These are phyloP conservation scores for Penicillium sp. DNA, from an alignment of 2,329 filamentous ascomycete genomes.

Conservation along the genomic window DNA sequence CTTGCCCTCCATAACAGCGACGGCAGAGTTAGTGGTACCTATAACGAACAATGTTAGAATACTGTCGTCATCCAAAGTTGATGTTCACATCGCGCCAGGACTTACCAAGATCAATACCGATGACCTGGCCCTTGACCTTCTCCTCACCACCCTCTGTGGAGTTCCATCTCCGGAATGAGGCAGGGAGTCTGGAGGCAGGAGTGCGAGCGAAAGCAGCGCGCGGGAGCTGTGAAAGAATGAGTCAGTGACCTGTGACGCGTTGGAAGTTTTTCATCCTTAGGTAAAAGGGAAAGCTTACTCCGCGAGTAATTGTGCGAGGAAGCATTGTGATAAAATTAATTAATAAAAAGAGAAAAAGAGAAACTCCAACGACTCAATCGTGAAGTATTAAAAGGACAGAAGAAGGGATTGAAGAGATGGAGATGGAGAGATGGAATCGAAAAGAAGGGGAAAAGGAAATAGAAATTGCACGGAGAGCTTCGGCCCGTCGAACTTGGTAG, in stretches of 20 bases:
- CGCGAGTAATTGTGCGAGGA: conserved; percentile 62
- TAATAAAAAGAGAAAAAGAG: conserved; percentile 30
- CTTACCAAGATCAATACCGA: too few species aligned
- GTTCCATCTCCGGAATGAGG: conserved; percentile 55
- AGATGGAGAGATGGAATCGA: conserved; percentile 15
- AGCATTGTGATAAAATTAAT: conserved; percentile 52
- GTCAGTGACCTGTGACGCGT: conserved; percentile 21
- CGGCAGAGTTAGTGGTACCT: too few species aligned
- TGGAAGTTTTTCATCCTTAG: conserved; percentile 2
- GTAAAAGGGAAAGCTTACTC: conserved; percentile 48
- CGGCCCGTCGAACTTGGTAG: conserved; percentile 34
- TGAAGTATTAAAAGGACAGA: conserved; percentile 19
- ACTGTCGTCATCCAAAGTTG: not conserved
- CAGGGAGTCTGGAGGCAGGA: conserved; percentile 60
- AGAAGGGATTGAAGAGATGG: conserved; percentile 12
- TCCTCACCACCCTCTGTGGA: conserved; percentile 48
- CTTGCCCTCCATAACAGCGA: too few species aligned
- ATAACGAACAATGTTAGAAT: conserved; percentile 21
- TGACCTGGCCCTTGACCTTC: too few species aligned
- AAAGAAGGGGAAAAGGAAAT: conserved; percentile 21
- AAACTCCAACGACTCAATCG: conserved; percentile 31
- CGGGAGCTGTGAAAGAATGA: conserved; percentile 54
- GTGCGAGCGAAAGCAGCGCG: conserved; percentile 65
- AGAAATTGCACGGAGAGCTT: conserved; percentile 32
- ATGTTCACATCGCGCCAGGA: too few species aligned